phyloP scores from a whole-genome alignment of 2,329 filamentous ascomycete genomes.

The Clathrospora elynae region DNA sequence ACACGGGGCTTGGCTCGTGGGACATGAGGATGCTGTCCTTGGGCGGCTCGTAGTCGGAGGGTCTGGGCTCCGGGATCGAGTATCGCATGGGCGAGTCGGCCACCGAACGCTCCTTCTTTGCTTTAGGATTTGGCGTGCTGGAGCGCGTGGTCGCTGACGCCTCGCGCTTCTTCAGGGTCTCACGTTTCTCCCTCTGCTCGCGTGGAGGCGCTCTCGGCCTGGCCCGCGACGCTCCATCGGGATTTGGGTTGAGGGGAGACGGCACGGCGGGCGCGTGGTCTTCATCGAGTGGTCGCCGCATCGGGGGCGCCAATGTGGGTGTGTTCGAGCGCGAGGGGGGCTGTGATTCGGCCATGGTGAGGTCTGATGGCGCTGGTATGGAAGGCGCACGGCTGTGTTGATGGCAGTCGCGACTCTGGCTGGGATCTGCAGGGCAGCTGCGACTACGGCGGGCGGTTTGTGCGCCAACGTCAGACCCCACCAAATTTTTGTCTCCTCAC shows the following conservation, averaged over 20 bases:
- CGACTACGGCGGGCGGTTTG: slow-evolving; percentile 19
- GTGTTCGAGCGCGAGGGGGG: slow-evolving; percentile 45
- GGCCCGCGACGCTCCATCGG: slow-evolving; percentile 53
- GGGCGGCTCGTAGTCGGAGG: slow-evolving; percentile 56
- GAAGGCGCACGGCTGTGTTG: neutral
- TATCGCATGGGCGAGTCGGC: slow-evolving; percentile 57
- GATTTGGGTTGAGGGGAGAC: slow-evolving; percentile 72
- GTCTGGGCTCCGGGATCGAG: slow-evolving; percentile 55
- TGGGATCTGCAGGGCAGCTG: slow-evolving; percentile 13
- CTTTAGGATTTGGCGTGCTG: slow-evolving; percentile 48
- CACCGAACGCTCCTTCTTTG: slow-evolving; percentile 45
- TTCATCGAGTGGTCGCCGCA: slow-evolving; percentile 71
- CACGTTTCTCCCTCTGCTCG: slow-evolving; percentile 57
- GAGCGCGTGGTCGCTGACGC: slow-evolving; percentile 49
- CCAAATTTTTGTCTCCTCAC: slow-evolving; percentile 20
- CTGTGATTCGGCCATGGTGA: slow-evolving; percentile 44
- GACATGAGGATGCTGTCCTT: slow-evolving; percentile 54
- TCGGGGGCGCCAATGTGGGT: slow-evolving; percentile 51
- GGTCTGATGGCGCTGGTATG: slow-evolving; percentile 2
- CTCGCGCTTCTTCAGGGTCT: slow-evolving; percentile 61
- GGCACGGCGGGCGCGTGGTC: slow-evolving; percentile 72
- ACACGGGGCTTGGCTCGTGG: slow-evolving; percentile 54
- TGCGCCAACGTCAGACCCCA: slow-evolving; percentile 18
- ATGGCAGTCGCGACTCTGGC: slow-evolving; percentile 10
- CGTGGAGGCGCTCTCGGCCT: slow-evolving; percentile 48